These are phyloP conservation scores for Linnemannia hyalina DNA, from an alignment of 192 early-diverging fungal genomes.

Conservation along the genomic window DNA sequence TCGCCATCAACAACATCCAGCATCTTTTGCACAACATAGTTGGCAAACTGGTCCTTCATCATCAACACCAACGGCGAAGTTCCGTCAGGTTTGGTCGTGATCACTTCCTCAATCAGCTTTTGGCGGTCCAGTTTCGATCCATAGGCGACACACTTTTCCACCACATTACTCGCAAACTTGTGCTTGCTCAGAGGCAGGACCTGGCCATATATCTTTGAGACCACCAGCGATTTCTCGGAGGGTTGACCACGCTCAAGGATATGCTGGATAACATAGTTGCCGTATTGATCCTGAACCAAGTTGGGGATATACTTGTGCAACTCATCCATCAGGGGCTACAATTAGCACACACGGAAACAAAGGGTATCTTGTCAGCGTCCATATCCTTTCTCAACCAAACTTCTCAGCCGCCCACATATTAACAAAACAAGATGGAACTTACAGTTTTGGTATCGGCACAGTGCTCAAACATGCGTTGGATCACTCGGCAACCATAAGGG, in stretches of 20 bases:
- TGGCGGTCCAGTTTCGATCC: constrained; percentile 90
- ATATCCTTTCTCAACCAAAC: background rate
- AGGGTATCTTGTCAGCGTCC: background rate
- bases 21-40: constrained; percentile 99
- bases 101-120: constrained; percentile 93
- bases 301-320: constrained; percentile 92
- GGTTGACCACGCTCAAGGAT: constrained; percentile 94
- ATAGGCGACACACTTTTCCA: constrained; percentile 98
- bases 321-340: constrained; percentile 91
- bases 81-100: constrained; percentile 86
- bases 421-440: constrained; percentile 17
- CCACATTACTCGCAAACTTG: constrained; percentile 99
- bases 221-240: constrained; percentile 88
- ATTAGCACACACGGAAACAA: background rate
- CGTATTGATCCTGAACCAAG: constrained; percentile 98
- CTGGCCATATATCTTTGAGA: constrained; percentile 91
- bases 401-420: background rate
- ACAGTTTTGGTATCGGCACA: constrained; percentile 90
- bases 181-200: constrained; percentile 95
- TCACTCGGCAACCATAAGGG: constrained; percentile 98
- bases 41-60: constrained; percentile 99
- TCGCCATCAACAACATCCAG: constrained; percentile 95
- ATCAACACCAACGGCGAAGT: constrained; percentile 90
- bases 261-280: constrained; percentile 99
- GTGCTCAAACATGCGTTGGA: constrained; percentile 99